Base-by-base conservation (phyloP, 2,329 filamentous ascomycete genomes). In the Fusarium sp. region DNA sequence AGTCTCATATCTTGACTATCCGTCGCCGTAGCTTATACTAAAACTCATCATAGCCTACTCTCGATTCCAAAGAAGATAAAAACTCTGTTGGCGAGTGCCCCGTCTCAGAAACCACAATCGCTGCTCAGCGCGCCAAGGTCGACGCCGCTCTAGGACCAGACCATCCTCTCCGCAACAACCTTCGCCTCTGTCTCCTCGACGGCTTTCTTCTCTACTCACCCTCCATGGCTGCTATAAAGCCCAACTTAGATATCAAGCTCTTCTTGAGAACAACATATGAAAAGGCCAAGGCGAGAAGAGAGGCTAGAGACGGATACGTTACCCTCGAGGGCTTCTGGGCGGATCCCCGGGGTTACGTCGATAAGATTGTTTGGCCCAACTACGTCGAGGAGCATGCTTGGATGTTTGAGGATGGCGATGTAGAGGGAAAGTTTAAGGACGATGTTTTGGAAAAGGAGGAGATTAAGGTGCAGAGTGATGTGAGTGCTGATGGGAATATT, bases 301-400 rank as follows among this genome's bases (percentile, higher is more conserved):
- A 92, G 76, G 89, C 89, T 0, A 83, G 93, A 57, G 89, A 87
- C 71, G 92, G 92, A 14, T 96, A 96, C 78, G 92, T 94, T 30
- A 95, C 93, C 5, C 80, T 92, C 8, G 90, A 98, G 76, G 95
- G 95, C 29, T 99, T 98, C 82, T 99, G 96, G 96, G 87, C 90
- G 60, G 96, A 99, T 79, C 96, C 96, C 0, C 94, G 94, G 0
- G 95, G 93, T 0, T 99, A 98, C 79, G 94, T 98, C 40, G 95
- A 98, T 78, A 88, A 92, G 78, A 88, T 99, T 58, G 96, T 99
- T 7, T 99, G 96, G 96, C 95, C 95, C 6, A 95, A 97, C 75
- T 98, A 98, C 80, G 92, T 92, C 6, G 85, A 87, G 56, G 89
- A 94, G 74, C 95, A 98, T 81, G 83, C 84, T 24, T 97, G 93